Evolutionary conservation across 2,329 filamentous ascomycete genomes (phyloP).

Genomic region (Epichloe amarillans): DNA sequence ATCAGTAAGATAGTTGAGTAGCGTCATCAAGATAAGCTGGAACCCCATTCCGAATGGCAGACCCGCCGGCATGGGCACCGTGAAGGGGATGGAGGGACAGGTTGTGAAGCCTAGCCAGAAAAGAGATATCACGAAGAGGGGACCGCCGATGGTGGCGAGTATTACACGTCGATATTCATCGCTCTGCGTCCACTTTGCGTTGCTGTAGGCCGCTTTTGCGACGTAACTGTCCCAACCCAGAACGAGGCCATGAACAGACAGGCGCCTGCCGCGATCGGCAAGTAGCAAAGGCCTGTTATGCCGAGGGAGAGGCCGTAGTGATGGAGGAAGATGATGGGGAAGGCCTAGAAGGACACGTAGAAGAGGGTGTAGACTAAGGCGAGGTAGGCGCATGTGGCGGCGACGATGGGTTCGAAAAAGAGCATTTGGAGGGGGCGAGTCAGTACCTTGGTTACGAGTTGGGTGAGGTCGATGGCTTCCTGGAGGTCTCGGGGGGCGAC

Average conservation of each 20-base stretch:
- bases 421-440: constrained; percentile 63
- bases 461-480: constrained; percentile 40
- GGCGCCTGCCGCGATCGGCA: constrained; percentile 54
- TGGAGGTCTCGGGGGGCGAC: constrained; percentile 47
- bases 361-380: constrained; percentile 55
- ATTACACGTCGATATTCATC: constrained; percentile 60
- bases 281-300: constrained; percentile 51
- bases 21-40: constrained; percentile 48
- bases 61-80: constrained; percentile 45
- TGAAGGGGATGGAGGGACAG: constrained; percentile 32
- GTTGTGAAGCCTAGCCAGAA: constrained; percentile 53
- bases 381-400: constrained; percentile 56
- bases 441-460: constrained; percentile 56
- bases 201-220: constrained; percentile 31
- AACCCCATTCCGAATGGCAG: constrained; percentile 49
- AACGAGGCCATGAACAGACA: constrained; percentile 46
- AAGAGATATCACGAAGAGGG: constrained; percentile 41
- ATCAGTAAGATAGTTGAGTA: constrained; percentile 52
- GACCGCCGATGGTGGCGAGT: constrained; percentile 56
- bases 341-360: constrained; percentile 66
- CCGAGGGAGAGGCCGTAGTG: constrained; percentile 53
- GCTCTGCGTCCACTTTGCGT: constrained; percentile 42
- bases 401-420: constrained; percentile 57
- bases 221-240: constrained; percentile 54
- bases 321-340: constrained; percentile 52